Base-by-base conservation (phyloP, 768 basidiomycete species). In the Clavulina sp. region DNA sequence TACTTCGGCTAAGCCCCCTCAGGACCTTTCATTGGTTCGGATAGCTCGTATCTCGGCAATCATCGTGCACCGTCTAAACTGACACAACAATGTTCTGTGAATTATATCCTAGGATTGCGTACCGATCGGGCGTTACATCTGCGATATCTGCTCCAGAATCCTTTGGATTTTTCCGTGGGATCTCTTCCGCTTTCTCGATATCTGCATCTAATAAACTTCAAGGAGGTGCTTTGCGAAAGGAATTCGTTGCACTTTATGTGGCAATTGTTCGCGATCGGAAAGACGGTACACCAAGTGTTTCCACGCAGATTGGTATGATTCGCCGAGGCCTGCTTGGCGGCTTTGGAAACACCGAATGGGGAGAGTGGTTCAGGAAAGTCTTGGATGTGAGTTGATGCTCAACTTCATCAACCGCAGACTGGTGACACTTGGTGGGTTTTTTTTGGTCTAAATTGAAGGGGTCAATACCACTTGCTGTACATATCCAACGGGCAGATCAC, bases 271-370 rank as follows among this genome's bases (percentile, higher is more conserved):
- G 76, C 59, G 65, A 66, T 23, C 59, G 62, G 3, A 61, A 57
- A 3, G 61, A 62, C 38, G 66, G 71, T 0, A n/a, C n/a, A n/a
- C n/a, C n/a, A n/a, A 82, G 84, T 54, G 71, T 87, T 29, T 87
- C 87, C 64, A 82, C 80, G n/a, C 78, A 88, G 57, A 79, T 93
- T 54, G 80, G 80, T 13, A 69, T 76, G 3, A 66, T 95, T 41
- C 73, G 88, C 1, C 68, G 72, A 4, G 38, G 16, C 1, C n/a
- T 28, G 16, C 38, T 48, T 7, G 60, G 60, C 26, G 60, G 60
- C 26, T 28, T 66, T n/a, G n/a, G n/a, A 21, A 56, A 67, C 54
- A 67, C 68, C 4, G 70, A 72, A 28, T 55, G 73, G 9, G 70
- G 63, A 1, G 54, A 62, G 21, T 76, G 74, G 70, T 73, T 80